Evolutionary conservation across 495 filamentous ascomycete species (phyloP).

Genomic region (Jackrogersella multiformis): DNA sequence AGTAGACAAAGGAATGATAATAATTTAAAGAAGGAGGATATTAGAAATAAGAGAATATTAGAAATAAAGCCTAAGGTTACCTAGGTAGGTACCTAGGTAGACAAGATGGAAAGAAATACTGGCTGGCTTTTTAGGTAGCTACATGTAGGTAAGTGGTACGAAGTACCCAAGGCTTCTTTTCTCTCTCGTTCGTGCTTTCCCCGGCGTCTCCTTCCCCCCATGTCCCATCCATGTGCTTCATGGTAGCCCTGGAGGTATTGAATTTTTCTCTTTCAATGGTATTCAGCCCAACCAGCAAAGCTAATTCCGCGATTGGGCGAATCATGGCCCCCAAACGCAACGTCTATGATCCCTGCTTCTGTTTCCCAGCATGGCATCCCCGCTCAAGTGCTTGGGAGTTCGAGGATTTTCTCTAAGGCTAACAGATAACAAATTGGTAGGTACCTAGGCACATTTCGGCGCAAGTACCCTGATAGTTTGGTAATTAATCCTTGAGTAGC

Average conservation of each 20-base stretch:
- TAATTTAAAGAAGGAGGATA: neutral
- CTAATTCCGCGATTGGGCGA: slow-evolving; percentile 41
- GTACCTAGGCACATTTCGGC: slow-evolving; percentile 14
- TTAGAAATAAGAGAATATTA: neutral
- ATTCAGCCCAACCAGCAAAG: slow-evolving; percentile 43
- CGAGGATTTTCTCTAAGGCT: slow-evolving; percentile 5
- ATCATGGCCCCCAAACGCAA: slow-evolving; percentile 39
- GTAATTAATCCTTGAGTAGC: slow-evolving; percentile 26
- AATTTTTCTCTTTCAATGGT: slow-evolving; percentile 15
- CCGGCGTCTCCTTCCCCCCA: neutral
- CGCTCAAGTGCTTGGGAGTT: slow-evolving; percentile 19
- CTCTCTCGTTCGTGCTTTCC: slow-evolving; percentile 10
- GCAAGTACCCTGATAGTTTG: neutral
- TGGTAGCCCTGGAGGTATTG: neutral
- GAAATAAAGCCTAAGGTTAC: slow-evolving; percentile 8
- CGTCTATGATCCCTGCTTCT: slow-evolving; percentile 35
- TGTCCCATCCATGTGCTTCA: slow-evolving; percentile 14
- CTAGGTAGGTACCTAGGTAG: too few relatives aligned
- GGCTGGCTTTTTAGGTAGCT: slow-evolving; percentile 21
- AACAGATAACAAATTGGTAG: slow-evolving; percentile 26
- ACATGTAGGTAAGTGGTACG: slow-evolving; percentile 9
- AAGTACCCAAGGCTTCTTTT: slow-evolving; percentile 18
- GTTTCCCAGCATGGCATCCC: slow-evolving; percentile 33
- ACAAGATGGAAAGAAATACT: slow-evolving; percentile 14
- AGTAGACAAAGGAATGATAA: neutral